phyloP scores from a whole-genome alignment of 192 early-diverging fungal genomes.

The Chytriomyces confervae region DNA sequence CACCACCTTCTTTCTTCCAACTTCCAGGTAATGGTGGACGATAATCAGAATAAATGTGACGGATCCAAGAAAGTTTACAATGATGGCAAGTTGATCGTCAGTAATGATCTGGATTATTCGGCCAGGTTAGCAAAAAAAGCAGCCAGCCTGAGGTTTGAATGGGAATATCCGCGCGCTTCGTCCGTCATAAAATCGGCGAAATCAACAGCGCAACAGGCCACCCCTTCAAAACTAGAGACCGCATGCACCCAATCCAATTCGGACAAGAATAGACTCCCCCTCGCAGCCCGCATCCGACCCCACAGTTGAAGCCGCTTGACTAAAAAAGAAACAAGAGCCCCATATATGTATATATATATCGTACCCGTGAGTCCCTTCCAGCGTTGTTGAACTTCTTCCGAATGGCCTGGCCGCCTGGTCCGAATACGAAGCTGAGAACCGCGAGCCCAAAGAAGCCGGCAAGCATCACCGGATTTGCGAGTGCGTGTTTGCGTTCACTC shows the following conservation, averaged over 20 bases:
- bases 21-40: constrained; percentile 33
- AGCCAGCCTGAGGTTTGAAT: not conserved
- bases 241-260: too few relatives aligned
- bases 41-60: constrained; percentile 31
- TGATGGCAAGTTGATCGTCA: constrained; percentile 31
- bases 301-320: too few relatives aligned
- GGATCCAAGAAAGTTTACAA: constrained; percentile 31
- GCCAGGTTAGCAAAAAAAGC: not conserved
- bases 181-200: not conserved
- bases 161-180: not conserved
- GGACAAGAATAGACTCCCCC: too few relatives aligned
- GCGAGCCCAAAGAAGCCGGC: not conserved
- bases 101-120: constrained; percentile 22
- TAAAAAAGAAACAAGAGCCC: too few relatives aligned
- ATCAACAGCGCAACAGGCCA: not conserved
- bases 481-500: not conserved
- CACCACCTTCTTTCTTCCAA: constrained; percentile 26
- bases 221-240: not conserved
- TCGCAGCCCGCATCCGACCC: too few relatives aligned
- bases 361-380: constrained; percentile 13
- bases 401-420: constrained; percentile 22
- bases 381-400: not conserved
- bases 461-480: not conserved
- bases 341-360: not conserved
- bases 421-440: constrained; percentile 17